Evolutionary conservation across 768 basidiomycete species (phyloP), one percentile per base, ranked within the genome.

Genomic region (Termitomyces sp.): DNA sequence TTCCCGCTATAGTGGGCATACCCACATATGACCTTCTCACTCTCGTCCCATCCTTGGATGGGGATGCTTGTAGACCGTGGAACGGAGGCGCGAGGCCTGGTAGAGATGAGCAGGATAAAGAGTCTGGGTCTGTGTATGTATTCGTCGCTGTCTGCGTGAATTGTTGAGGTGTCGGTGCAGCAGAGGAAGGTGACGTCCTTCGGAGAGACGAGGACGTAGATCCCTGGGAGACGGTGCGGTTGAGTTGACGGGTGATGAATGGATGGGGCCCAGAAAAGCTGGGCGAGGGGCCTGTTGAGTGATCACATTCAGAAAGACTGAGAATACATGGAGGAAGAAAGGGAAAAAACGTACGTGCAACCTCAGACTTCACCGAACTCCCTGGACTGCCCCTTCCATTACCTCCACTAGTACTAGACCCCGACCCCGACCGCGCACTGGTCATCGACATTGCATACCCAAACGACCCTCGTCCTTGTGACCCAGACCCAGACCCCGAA

Each of bases 181-280:
- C 7, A 9, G 48, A 44, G 47, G 42, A 54, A 58, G 35, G 32
- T 6, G 54, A 43, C 6, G 15, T 40, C 42, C 60, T 58, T 35
- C 57, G 50, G 15, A 64, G 43, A 7, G 68, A 65, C 15, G 75
- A 78, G 13, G 62, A 62, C 13, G 70, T 70, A 4, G 83, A 82
- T 33, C 74, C 67, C 53, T 85, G 76, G 23, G 85, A 86, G 40
- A 79, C 72, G 5, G 87, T 84, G 32, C 87, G 75, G 62, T 87
- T 89, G 53, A 88, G 68, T 12, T 81, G 83, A 2, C 88, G 80
- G 6, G 79, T 75, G 42, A 89, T 73, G 63, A 89, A 89, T 0
- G 83, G 77, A 23, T 72, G 72, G 0, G 73, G 53, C 32, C 49
- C 71, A 7, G 77, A 76, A 58, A 80, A 76, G 29, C 67, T 69